Conservation (phyloP, 768 basidiomycete species). For the Tephrocybe sp. region DNA sequence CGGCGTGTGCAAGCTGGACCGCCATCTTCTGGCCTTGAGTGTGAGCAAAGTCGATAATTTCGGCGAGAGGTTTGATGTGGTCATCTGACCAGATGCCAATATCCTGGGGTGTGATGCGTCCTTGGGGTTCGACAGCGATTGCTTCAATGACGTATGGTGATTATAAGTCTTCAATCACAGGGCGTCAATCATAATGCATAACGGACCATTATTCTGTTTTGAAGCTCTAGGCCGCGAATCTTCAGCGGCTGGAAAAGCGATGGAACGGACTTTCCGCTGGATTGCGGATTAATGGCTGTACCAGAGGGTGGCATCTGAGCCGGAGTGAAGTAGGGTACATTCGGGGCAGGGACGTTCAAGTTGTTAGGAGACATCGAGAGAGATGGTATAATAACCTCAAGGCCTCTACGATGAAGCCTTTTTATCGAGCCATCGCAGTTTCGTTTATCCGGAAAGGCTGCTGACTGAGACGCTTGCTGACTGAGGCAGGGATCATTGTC, state of each 20-base stretch:
- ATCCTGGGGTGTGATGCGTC: slow-evolving; percentile 68
- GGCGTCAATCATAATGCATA: background rate
- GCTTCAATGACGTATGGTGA: slow-evolving; percentile 45
- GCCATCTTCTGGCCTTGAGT: slow-evolving; percentile 66
- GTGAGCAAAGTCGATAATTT: slow-evolving; percentile 70
- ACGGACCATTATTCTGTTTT: slow-evolving; percentile 53
- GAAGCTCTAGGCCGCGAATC: slow-evolving; percentile 50
- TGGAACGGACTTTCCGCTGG: slow-evolving; percentile 30
- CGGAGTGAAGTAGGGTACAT: slow-evolving; percentile 38
- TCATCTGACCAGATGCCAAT: slow-evolving; percentile 61
- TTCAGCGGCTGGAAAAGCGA: slow-evolving; percentile 53
- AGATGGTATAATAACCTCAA: background rate
- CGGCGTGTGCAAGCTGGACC: slow-evolving; percentile 76
- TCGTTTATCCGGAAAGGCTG: too few species aligned
- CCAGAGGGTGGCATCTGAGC: slow-evolving; percentile 42
- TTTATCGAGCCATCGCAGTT: too few species aligned
- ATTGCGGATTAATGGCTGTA: slow-evolving; percentile 37
- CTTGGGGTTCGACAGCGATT: slow-evolving; percentile 54
- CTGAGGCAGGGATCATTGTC: too few species aligned
- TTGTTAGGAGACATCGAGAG: slow-evolving; percentile 15
- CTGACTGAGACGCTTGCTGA: too few species aligned
- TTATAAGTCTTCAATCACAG: background rate
- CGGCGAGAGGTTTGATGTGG: slow-evolving; percentile 43
- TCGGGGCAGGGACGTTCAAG: slow-evolving; percentile 15
- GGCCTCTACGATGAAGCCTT: too few species aligned